phyloP scores from a whole-genome alignment of 208 protist species.

The Acanthamoeba sp. region DNA sequence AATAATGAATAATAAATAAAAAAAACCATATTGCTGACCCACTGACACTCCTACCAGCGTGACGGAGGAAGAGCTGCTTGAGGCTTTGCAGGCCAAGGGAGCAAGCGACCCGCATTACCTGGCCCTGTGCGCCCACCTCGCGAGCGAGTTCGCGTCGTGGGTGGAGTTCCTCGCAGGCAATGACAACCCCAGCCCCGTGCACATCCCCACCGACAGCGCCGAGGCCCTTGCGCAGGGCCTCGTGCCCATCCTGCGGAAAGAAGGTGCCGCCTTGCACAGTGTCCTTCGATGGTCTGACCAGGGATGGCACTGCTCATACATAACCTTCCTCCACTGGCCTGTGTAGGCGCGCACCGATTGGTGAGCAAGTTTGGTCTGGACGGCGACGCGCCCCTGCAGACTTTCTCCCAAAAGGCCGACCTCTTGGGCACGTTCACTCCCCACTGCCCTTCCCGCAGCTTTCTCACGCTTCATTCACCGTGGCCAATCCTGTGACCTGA shows the following conservation, averaged over 20 bases:
- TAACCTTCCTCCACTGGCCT: not conserved
- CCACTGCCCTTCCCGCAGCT: not conserved
- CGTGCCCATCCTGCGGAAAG: not conserved
- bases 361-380: not conserved
- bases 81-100: not conserved
- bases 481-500: too few relatives aligned
- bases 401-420: constrained; percentile 7
- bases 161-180: not conserved
- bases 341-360: not conserved
- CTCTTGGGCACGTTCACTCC: not conserved
- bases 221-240: not conserved
- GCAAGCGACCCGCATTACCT: not conserved
- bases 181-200: not conserved
- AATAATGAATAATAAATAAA: not conserved
- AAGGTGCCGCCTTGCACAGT: not conserved
- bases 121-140: not conserved
- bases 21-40: too few relatives aligned
- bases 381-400: not conserved
- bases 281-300: too few relatives aligned
- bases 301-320: not conserved
- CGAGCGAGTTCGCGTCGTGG: not conserved
- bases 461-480: too few relatives aligned
- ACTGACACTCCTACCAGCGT: not conserved
- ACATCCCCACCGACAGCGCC: not conserved
- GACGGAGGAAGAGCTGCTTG: not conserved